These are phyloP conservation scores for Porodaedalea pini DNA, from an alignment of 1,284 basidiomycete genomes.

Conservation along the genomic window DNA sequence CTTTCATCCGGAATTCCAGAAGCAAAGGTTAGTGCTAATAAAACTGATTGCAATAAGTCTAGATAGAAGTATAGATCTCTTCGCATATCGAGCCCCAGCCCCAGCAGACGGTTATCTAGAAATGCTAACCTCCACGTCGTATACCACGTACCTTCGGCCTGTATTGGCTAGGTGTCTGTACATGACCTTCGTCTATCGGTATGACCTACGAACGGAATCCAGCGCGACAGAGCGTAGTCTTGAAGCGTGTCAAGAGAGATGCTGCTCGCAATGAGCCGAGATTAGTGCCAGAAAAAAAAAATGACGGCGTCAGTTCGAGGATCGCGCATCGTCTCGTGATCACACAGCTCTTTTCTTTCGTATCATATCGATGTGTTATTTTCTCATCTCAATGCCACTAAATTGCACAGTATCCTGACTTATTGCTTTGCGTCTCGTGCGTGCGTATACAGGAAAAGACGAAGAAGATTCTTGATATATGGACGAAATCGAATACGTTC, in stretches of 20 bases:
- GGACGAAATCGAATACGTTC: slow-evolving; percentile 86
- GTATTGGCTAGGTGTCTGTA: slow-evolving; percentile 8
- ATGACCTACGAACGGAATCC: neutral
- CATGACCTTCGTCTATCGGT: slow-evolving; percentile 1
- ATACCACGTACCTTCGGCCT: slow-evolving; percentile 13
- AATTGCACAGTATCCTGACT: slow-evolving; percentile 7
- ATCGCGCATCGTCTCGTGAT: slow-evolving; percentile 10
- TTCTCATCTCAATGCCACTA: slow-evolving; percentile 3
- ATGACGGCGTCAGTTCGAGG: neutral
- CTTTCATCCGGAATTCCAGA: slow-evolving; percentile 57
- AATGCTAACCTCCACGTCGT: slow-evolving; percentile 6
- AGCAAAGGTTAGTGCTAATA: slow-evolving; percentile 70
- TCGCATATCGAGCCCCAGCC: slow-evolving; percentile 1
- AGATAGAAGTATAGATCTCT: slow-evolving; percentile 17
- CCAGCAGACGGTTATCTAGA: slow-evolving; percentile 5
- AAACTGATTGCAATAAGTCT: slow-evolving; percentile 16
- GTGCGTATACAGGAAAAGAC: slow-evolving; percentile 77
- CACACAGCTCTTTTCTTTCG: slow-evolving; percentile 3
- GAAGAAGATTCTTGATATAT: slow-evolving; percentile 92
- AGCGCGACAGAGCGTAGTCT: neutral
- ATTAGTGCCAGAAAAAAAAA: neutral
- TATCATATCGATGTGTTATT: slow-evolving; percentile 7
- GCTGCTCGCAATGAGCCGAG: slow-evolving; percentile 6
- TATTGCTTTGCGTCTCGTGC: slow-evolving; percentile 10
- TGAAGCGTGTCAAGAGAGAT: neutral